These are phyloP conservation scores for Aspergillus olivimuriae DNA, from an alignment of 495 filamentous ascomycete genomes.

Conservation along the genomic window DNA sequence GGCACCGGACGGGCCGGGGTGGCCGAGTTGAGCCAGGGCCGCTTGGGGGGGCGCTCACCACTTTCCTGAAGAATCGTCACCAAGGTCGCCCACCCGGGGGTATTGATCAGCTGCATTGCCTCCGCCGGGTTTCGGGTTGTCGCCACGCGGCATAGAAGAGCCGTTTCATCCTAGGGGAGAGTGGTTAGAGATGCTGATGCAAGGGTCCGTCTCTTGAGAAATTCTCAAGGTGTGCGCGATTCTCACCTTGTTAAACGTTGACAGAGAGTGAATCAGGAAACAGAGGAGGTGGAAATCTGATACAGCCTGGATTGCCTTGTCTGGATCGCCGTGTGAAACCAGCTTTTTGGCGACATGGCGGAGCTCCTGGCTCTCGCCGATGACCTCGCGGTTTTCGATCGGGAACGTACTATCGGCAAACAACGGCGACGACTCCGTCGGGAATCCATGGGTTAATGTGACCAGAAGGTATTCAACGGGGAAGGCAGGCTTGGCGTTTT, in stretches of 20 bases:
- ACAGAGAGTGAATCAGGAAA: constrained; percentile 75
- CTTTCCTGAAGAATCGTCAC: constrained; percentile 88
- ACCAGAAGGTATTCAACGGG: constrained; percentile 95
- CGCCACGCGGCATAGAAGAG: constrained; percentile 77
- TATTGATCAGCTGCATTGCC: constrained; percentile 73
- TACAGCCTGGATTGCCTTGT: constrained; percentile 58
- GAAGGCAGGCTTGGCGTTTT: constrained; percentile 94
- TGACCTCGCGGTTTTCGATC: constrained; percentile 80
- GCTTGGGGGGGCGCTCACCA: constrained; percentile 92
- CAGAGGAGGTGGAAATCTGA: constrained; percentile 92
- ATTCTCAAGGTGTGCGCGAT: no score
- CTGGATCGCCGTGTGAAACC: constrained; percentile 51
- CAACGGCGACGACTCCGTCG: constrained; percentile 64
- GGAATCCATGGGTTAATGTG: constrained; percentile 95
- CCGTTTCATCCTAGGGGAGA: constrained; percentile 71
- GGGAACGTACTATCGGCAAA: constrained; percentile 72
- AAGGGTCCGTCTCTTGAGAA: no score
- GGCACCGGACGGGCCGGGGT: constrained; percentile 31
- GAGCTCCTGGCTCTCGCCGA: constrained; percentile 77
- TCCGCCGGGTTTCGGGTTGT: constrained; percentile 69
- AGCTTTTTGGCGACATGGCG: constrained; percentile 55
- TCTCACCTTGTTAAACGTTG: constrained; percentile 74
- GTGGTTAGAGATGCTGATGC: no score
- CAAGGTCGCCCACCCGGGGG: constrained; percentile 86
- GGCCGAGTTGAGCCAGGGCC: constrained; percentile 49